Conservation (phyloP, 371 early-diverging fungal species). For the Rhizomucor pusillus region DNA sequence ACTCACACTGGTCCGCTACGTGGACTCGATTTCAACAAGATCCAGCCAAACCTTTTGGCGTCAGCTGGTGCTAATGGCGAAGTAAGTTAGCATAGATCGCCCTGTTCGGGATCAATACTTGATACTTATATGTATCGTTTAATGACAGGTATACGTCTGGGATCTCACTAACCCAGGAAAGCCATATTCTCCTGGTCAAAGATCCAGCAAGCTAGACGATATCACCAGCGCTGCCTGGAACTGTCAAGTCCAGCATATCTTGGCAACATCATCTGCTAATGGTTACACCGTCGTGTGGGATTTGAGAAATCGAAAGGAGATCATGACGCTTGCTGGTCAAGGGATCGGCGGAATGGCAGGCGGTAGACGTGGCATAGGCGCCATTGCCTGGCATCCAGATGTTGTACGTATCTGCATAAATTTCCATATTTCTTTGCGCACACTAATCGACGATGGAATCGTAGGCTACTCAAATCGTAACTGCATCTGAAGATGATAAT, state of each 20-base stretch:
- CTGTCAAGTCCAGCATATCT: constrained; percentile 88
- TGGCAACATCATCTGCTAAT: constrained; percentile 88
- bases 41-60: constrained; percentile 84
- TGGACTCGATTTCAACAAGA: constrained; percentile 91
- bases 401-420: constrained; percentile 49
- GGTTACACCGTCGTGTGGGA: constrained; percentile 97
- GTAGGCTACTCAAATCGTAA: constrained; percentile 90
- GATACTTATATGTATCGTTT: not conserved
- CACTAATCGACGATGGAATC: not conserved
- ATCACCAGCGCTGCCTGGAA: constrained; percentile 93
- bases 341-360: constrained; percentile 54
- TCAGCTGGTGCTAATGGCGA: constrained; percentile 92
- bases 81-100: constrained; percentile 28
- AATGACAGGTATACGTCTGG: constrained; percentile 84
- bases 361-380: constrained; percentile 74
- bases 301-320: constrained; percentile 83
- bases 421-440: not conserved
- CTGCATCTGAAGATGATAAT: constrained; percentile 88
- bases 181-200: constrained; percentile 87
- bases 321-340: constrained; percentile 72
- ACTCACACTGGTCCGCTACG: constrained; percentile 88
- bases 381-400: constrained; percentile 94
- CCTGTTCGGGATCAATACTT: not conserved
- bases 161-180: constrained; percentile 83
- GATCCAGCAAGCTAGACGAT: constrained; percentile 82